Percentiles rank a stretch among this genome's conserved stretches.
Conservation (phyloP, 2,329 filamentous ascomycete genomes). For the Ophiostoma himal-ulmi region DNA sequence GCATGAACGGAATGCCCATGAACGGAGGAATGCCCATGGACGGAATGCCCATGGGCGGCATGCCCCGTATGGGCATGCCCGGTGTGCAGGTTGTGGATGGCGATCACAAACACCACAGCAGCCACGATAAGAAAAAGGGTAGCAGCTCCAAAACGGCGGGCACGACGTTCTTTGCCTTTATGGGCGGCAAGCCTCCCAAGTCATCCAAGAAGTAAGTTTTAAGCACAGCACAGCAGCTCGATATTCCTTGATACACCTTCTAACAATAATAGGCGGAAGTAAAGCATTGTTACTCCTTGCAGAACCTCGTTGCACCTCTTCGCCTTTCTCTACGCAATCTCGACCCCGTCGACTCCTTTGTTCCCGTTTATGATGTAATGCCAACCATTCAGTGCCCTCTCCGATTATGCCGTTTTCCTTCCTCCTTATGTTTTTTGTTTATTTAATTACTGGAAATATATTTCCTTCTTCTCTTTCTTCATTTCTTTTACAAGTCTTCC, state of each 20-base stretch:
- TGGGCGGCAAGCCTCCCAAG: constrained; percentile 25
- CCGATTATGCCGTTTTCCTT: not conserved
- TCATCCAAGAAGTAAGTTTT: constrained; percentile 26
- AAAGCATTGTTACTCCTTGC: not conserved
- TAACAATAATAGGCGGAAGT: constrained; percentile 8
- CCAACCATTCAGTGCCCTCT: not conserved
- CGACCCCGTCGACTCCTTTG: not conserved
- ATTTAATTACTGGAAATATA: not conserved
- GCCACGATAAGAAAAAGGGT: constrained; percentile 24
- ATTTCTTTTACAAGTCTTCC: constrained; percentile 3
- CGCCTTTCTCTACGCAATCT: not conserved
- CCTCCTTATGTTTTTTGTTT: not conserved
- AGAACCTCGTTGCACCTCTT: too few species aligned
- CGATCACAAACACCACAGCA: constrained; percentile 17
- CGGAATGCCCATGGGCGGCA: not conserved
- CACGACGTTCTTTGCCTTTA: constrained; percentile 21
- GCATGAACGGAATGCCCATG: not conserved
- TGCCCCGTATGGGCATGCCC: not conserved
- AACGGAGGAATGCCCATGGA: not conserved
- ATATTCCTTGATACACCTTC: not conserved
- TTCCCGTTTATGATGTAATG: not conserved
- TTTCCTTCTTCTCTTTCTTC: not conserved
- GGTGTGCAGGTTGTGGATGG: constrained; percentile 23
- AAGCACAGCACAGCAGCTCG: not conserved
- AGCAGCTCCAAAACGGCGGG: constrained; percentile 18